Evolutionary conservation across 306 rosid species (phyloP), one percentile per base, ranked within the genome.

Genomic region (Betula pendula): DNA sequence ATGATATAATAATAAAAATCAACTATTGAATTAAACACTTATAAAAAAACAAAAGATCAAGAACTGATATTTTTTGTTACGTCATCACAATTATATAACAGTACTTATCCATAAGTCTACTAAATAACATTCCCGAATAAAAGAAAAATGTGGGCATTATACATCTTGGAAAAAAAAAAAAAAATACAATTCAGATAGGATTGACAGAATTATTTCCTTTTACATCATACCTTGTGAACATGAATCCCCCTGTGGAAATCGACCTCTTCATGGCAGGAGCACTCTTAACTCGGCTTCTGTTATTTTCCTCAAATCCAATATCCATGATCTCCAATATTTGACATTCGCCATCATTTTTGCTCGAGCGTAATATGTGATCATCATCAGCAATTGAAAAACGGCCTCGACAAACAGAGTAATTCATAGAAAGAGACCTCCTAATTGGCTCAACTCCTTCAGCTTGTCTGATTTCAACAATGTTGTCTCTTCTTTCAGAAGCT

Each of bases 191-290:
- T 82, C 73, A 84, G 70, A 72, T 71, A 38, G 87, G 78, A 80
- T 76, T 49, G 58, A 81, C 16, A 71, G 76, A 83, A 68, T 70
- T 69, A 17, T 77, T 83, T 44, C 82, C 86, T 73, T 79, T 81
- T 25, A 47, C 87, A 62, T 79, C 87, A 62, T 79, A 55, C 73
- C 78, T 86, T 20, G 86, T 49, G 71, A 81, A 55, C 70, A 73
- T 77, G 49, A 86, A 58, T 73, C 85, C 81, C 38, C 88, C 87
- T 8, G 85, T 73, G 73, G 86, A 86, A 75, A 53, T 78, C 2
- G 87, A 86, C 79, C 90, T 86, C 70, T 68, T 83, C 82, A 86
- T 67, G 52, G 51, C 71, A 38, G 68, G 75, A 59, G 55, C 72
- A 67, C 81, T 77, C 66, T 69, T 75, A 22, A 72, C 83, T 50